Evolutionary conservation across 1,139 yeast genomes (phyloP).

Genomic region (Suhomyces choctaworum): DNA sequence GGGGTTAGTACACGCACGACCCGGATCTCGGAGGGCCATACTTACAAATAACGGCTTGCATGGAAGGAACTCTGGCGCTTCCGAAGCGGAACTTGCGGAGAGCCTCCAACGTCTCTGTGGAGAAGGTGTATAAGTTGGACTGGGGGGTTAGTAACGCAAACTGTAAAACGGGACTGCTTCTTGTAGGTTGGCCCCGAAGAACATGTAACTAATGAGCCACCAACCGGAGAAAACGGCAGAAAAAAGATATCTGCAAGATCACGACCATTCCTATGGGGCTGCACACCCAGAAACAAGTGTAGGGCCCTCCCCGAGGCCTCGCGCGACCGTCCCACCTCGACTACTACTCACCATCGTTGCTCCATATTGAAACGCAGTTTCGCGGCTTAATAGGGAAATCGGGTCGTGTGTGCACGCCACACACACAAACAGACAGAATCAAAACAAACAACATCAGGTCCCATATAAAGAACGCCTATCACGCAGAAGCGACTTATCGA

Average conservation of each 20-base stretch:
- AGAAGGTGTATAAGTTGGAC: constrained; percentile 59
- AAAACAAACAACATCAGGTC: constrained; percentile 13
- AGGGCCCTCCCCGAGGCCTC: too few species aligned
- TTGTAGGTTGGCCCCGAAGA: too few species aligned
- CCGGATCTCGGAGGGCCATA: constrained; percentile 11
- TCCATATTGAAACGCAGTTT: not conserved
- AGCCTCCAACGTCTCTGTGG: constrained; percentile 60
- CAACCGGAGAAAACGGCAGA: too few species aligned
- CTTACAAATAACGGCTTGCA: constrained; percentile 68
- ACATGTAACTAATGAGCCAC: too few species aligned
- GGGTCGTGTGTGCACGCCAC: constrained; percentile 13
- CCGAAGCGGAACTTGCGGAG: constrained; percentile 72
- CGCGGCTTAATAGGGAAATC: constrained; percentile 3
- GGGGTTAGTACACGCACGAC: constrained; percentile 15
- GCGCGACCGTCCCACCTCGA: not conserved
- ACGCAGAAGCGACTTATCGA: constrained; percentile 3
- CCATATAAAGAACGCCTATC: constrained; percentile 10
- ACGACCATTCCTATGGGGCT: too few species aligned
- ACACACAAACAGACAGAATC: constrained; percentile 13
- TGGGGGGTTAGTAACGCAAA: constrained; percentile 6
- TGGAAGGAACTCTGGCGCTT: constrained; percentile 61
- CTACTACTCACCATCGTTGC: not conserved
- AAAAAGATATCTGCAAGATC: too few species aligned
- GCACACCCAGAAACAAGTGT: too few species aligned
- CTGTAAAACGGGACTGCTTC: not conserved